Evolutionary conservation across 164 flowering plant genomes (phyloP), one percentile per base, ranked within the genome.

Genomic region (Dillenia turbinata): DNA sequence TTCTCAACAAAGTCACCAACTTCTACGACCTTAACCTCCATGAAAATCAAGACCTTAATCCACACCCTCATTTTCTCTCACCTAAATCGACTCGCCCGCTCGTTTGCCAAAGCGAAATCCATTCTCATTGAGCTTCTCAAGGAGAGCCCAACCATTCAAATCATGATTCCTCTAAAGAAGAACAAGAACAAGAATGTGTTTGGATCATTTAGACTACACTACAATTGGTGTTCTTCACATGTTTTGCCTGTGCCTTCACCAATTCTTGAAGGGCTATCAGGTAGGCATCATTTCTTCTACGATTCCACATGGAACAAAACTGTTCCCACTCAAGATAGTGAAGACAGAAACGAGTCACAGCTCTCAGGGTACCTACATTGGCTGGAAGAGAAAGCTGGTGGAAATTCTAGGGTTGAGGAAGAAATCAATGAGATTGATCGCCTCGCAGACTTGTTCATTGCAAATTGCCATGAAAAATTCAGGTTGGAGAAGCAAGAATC

Each of bases 401-500:
- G 54, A 13, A 61, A 73, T 49, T 43, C 70, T 5, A 13, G 50
- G 14, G 70, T 9, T 15, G 71, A 22, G 43, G 69, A 14, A 43
- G 76, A 63, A 7, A 63, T 49, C 1, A 83, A 85, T 54, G 96
- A 95, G 71, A 95, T 95, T 17, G 96, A 92, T 61, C 61, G 63
- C 68, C 84, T 90, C 8, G 99, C 97, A 0, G 97, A 90, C 49
- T 46, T 72, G 86, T 95, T 95, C 73, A 95, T 95, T n/a, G 92
- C 89, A 0, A 81, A 55, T 40, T 88, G 88, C 68, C 97, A 92
- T 76, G 97, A 90, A 74, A 89, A 88, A 68, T 95, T 95, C 72
- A 75, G 77, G 71, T 70, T 95, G 87, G 99, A 95, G 90, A 95
- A 95, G 79, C 83, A 79, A 47, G 99, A 95, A 69, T 95, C 99